Percentiles rank a stretch among this genome's conserved stretches.
Evolutionary conservation across 2,329 filamentous ascomycete species (phyloP).

Genomic region (Lachnellula hyalina): DNA sequence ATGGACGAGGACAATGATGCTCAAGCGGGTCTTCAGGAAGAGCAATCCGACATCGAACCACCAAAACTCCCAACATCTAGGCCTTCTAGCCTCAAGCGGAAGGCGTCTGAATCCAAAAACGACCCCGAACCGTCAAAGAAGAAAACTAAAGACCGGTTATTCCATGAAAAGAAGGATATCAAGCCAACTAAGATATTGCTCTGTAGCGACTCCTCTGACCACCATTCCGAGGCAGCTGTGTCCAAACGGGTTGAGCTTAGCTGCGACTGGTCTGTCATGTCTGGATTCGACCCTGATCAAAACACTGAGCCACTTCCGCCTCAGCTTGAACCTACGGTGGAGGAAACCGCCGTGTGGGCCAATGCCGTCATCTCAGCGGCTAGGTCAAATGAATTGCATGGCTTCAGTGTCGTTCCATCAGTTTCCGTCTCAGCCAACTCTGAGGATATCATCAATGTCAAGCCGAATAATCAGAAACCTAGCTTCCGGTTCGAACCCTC

Average conservation of each 20-base stretch:
- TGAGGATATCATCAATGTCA: slow-evolving; percentile 17
- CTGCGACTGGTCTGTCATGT: neutral
- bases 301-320: neutral
- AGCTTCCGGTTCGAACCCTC: slow-evolving; percentile 10
- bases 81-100: too few relatives aligned
- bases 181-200: neutral
- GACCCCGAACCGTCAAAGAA: too few relatives aligned
- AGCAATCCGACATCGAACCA: neutral
- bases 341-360: neutral
- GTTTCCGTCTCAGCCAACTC: neutral
- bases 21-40: neutral
- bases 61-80: too few relatives aligned
- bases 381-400: neutral
- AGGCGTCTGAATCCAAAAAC: too few relatives aligned
- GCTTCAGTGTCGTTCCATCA: neutral
- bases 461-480: slow-evolving; percentile 17
- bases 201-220: neutral
- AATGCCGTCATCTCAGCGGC: neutral
- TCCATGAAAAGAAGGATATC: neutral
- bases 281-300: neutral
- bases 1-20: neutral
- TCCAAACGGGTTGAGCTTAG: neutral
- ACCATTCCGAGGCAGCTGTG: neutral
- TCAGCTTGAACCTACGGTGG: neutral
- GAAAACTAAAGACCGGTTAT: too few relatives aligned